Evolutionary conservation across 495 filamentous ascomycete genomes (phyloP).

Genomic region (Friedmanniomyces simplex): DNA sequence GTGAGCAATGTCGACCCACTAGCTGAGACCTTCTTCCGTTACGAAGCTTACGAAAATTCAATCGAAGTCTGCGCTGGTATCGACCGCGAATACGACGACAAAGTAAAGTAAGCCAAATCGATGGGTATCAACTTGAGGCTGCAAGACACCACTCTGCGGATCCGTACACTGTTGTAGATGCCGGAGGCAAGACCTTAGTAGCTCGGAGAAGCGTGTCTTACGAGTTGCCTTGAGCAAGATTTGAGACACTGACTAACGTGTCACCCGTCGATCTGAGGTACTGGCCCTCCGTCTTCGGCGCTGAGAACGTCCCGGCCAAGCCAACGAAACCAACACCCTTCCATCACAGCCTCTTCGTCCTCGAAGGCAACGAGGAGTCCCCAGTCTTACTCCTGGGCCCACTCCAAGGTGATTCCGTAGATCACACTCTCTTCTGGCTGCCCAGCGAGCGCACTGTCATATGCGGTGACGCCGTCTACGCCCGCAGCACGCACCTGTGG

Average conservation of each 20-base stretch:
- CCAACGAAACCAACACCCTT: constrained; percentile 26
- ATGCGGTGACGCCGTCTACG: constrained; percentile 8
- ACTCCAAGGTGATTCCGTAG: constrained; percentile 8
- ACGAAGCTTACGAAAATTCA: background rate
- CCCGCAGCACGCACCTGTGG: constrained; percentile 20
- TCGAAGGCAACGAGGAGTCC: constrained; percentile 20
- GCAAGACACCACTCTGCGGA: too few relatives aligned
- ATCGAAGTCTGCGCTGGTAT: constrained; percentile 24
- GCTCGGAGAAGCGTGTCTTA: too few relatives aligned
- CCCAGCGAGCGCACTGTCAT: constrained; percentile 4
- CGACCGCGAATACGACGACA: constrained; percentile 28
- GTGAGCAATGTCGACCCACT: background rate
- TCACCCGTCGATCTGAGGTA: constrained; percentile 5
- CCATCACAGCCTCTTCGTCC: constrained; percentile 22
- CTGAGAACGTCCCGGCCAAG: constrained; percentile 21
- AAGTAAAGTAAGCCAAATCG: constrained; percentile 8
- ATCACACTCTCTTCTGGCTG: constrained; percentile 11
- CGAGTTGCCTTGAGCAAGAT: too few relatives aligned
- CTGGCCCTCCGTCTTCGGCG: constrained; percentile 25
- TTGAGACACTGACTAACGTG: too few relatives aligned
- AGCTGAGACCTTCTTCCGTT: background rate
- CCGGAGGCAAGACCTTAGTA: too few relatives aligned
- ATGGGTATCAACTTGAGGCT: too few relatives aligned
- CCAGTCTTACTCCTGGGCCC: constrained; percentile 4
- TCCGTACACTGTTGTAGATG: too few relatives aligned